Conservation (phyloP, 225 moss, liverwort and hornwort species). For the Sphagnum tenellum region DNA sequence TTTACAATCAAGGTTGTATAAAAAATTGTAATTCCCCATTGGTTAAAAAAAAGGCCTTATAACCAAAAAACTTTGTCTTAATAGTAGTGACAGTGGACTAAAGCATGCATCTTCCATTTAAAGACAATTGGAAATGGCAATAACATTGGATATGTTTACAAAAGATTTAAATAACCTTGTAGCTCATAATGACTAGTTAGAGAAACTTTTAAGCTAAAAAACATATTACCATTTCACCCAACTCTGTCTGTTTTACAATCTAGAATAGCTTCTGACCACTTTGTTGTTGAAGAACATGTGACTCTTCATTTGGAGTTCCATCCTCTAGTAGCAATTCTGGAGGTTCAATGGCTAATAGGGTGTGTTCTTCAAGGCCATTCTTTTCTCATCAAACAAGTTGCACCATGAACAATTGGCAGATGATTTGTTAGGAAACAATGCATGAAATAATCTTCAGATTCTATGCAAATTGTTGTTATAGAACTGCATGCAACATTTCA, state of each 20-base stretch:
- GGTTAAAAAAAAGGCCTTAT: slow-evolving; percentile 70
- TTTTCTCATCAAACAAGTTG: slow-evolving; percentile 4
- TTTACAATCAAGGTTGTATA: slow-evolving; percentile 70
- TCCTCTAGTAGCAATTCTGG: slow-evolving; percentile 19
- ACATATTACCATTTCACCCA: slow-evolving; percentile 97
- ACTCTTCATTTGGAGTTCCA: slow-evolving; percentile 13
- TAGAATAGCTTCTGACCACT: slow-evolving; percentile 45
- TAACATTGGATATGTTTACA: too few species aligned
- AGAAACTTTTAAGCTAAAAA: too few species aligned
- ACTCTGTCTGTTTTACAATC: slow-evolving; percentile 76
- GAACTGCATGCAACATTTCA: neutral
- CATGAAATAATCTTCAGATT: too few species aligned
- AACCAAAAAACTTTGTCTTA: slow-evolving; percentile 1
- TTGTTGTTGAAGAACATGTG: slow-evolving; percentile 14
- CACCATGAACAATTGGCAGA: too few species aligned
- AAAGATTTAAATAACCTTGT: neutral
- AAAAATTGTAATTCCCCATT: slow-evolving; percentile 65
- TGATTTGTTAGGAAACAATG: too few species aligned
- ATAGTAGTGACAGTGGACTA: neutral
- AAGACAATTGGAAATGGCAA: too few species aligned
- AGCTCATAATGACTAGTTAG: too few species aligned
- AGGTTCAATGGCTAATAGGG: slow-evolving; percentile 39
- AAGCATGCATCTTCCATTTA: too few species aligned
- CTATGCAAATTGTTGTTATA: neutral
- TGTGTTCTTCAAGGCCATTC: slow-evolving; percentile 34